These are phyloP conservation scores for Gamsiella multidivaricata DNA, from an alignment of 192 early-diverging fungal genomes.

Conservation along the genomic window DNA sequence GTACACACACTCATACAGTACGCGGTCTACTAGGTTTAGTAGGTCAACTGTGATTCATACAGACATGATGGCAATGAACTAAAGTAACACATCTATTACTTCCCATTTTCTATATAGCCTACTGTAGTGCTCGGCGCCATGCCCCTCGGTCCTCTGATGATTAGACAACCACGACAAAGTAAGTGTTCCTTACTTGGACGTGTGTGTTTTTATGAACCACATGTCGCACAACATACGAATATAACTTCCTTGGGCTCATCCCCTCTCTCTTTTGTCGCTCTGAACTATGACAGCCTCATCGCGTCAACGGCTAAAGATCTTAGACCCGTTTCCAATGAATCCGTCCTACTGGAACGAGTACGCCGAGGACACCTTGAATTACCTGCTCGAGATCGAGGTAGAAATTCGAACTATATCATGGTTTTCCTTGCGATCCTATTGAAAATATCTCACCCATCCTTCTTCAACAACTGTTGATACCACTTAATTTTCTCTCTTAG, in stretches of 20 bases:
- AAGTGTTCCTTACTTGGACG: neutral
- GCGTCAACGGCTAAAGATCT: conserved; percentile 19
- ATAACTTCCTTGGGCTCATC: neutral
- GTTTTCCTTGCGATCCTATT: neutral
- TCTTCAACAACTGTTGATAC: neutral
- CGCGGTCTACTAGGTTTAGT: too few species aligned
- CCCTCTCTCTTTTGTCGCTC: neutral
- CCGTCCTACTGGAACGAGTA: conserved; percentile 43
- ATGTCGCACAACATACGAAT: too few species aligned
- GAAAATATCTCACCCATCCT: neutral
- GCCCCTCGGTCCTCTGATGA: conserved; percentile 34
- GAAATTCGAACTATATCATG: neutral
- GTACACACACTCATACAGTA: neutral
- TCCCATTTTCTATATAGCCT: neutral
- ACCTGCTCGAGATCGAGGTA: conserved; percentile 35
- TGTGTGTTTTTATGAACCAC: neutral
- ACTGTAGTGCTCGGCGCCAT: neutral
- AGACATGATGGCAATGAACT: too few species aligned
- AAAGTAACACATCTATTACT: neutral
- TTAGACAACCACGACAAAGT: conserved; percentile 33
- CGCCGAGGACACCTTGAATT: conserved; percentile 41
- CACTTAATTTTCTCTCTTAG: neutral
- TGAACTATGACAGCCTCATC: conserved; percentile 10
- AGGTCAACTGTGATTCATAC: too few species aligned
- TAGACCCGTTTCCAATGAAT: conserved; percentile 24